Conservation (phyloP, 1,284 basidiomycete genomes). For the Laetiporus sulphureus region DNA sequence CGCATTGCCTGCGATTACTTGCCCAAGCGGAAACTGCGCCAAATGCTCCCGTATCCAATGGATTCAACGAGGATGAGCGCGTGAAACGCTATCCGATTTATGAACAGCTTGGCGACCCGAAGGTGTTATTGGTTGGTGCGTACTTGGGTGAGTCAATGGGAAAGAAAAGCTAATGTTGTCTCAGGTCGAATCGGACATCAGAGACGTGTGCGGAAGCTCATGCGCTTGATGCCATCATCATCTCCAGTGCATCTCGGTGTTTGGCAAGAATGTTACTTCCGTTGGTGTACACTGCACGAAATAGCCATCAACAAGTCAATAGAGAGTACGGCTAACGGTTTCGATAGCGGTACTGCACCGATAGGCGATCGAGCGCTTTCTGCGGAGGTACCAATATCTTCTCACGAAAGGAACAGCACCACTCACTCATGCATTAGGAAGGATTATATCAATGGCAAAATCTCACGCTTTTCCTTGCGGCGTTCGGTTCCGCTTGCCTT, state of each 20-base stretch:
- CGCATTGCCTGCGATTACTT: conserved; percentile 59
- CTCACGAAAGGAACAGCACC: background rate
- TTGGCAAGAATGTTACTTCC: conserved; percentile 76
- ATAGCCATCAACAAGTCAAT: conserved; percentile 23
- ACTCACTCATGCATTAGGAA: conserved; percentile 41
- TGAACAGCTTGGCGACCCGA: conserved; percentile 71
- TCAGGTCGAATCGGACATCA: conserved; percentile 70
- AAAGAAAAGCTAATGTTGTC: too few relatives aligned
- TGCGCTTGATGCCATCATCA: conserved; percentile 59
- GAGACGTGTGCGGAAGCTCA: conserved; percentile 69
- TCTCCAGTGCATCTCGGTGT: conserved; percentile 65
- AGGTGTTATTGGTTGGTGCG: conserved; percentile 60
- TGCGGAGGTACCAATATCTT: conserved; percentile 31
- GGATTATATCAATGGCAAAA: conserved; percentile 85
- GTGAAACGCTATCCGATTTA: conserved; percentile 67
- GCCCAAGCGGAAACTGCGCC: conserved; percentile 59
- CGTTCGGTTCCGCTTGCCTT: conserved; percentile 66
- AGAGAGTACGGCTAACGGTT: conserved; percentile 19
- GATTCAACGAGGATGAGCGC: conserved; percentile 50
- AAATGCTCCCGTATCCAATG: conserved; percentile 42
- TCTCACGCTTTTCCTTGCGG: conserved; percentile 73
- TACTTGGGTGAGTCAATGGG: conserved; percentile 12
- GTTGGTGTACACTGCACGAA: conserved; percentile 30
- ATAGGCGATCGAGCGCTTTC: conserved; percentile 28
- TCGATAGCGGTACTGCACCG: conserved; percentile 16